Evolutionary conservation across 805 yeast genomes (phyloP).

Genomic region (Hanseniaspora nectarophila): DNA sequence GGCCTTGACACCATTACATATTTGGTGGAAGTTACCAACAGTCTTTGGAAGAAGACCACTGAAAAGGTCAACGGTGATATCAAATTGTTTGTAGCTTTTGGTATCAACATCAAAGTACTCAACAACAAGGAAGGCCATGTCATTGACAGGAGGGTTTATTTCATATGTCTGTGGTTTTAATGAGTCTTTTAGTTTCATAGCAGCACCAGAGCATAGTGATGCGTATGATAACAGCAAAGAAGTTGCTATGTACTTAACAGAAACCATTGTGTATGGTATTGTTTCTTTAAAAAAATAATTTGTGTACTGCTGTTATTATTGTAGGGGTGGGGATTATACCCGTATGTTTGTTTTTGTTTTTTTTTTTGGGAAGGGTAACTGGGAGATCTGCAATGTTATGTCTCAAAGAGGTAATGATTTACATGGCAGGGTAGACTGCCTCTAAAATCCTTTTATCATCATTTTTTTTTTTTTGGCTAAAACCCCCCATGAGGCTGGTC

Average conservation of each 20-base stretch:
- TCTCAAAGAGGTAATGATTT: no score
- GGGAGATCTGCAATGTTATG: no score
- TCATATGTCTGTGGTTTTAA: conserved; percentile 17
- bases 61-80: conserved; percentile 49
- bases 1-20: conserved; percentile 37
- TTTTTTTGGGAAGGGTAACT: no score
- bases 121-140: conserved; percentile 22
- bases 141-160: conserved; percentile 29
- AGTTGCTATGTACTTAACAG: background rate
- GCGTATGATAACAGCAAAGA: background rate
- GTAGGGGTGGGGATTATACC: no score
- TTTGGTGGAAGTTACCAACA: conserved; percentile 43
- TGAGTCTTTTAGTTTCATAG: background rate
- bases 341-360: no score
- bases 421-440: no score
- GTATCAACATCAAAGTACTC: conserved; percentile 21
- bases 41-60: conserved; percentile 57
- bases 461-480: no score
- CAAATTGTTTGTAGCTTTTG: conserved; percentile 16
- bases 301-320: no score
- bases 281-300: no score
- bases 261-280: no score
- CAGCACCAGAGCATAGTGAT: background rate
- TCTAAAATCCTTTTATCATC: no score
- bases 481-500: no score